Percentiles rank a stretch among this genome's conserved stretches.
These are phyloP conservation scores for Neofusicoccum kwambonambiense DNA, from an alignment of 2,329 filamentous ascomycete species.

Conservation along the genomic window DNA sequence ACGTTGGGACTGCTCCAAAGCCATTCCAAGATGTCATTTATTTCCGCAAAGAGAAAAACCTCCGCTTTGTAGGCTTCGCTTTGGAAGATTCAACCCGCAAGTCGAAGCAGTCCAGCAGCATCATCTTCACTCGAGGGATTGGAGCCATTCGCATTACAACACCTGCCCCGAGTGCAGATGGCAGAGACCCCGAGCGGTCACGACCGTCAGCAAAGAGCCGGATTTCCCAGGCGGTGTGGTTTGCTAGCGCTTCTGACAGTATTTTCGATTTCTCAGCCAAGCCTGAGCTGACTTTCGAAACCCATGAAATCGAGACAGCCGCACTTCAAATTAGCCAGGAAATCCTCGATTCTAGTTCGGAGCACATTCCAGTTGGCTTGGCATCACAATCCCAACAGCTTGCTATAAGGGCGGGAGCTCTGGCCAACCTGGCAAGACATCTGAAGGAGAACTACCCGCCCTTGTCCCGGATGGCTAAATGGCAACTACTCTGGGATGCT, in stretches of 20 bases:
- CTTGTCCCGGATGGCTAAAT: conserved; percentile 67
- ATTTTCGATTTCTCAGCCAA: conserved; percentile 80
- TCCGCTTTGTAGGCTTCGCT: conserved; percentile 51
- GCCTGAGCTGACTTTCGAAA: conserved; percentile 64
- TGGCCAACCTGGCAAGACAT: conserved; percentile 72
- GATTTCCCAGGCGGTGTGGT: conserved; percentile 93
- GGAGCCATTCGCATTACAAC: conserved; percentile 57
- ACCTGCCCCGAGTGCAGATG: conserved; percentile 59
- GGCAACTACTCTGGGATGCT: conserved; percentile 82
- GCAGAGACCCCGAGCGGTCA: conserved; percentile 39
- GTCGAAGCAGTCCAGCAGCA: conserved; percentile 39
- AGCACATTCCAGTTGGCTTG: conserved; percentile 36
- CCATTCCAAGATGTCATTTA: conserved; percentile 86
- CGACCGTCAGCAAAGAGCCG: conserved; percentile 80
- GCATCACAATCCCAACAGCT: conserved; percentile 82
- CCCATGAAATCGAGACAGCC: conserved; percentile 71
- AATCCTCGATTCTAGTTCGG: conserved; percentile 74
- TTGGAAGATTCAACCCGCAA: conserved; percentile 46
- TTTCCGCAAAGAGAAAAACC: conserved; percentile 58
- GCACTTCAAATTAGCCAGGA: conserved; percentile 77
- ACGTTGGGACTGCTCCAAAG: conserved; percentile 36
- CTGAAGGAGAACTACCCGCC: conserved; percentile 63
- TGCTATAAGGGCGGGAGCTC: conserved; percentile 66
- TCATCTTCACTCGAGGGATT: conserved; percentile 57
- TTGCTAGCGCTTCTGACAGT: conserved; percentile 76